These are phyloP conservation scores for Trichosanthes truncata DNA, from an alignment of 306 rosid genomes.

Conservation along the genomic window DNA sequence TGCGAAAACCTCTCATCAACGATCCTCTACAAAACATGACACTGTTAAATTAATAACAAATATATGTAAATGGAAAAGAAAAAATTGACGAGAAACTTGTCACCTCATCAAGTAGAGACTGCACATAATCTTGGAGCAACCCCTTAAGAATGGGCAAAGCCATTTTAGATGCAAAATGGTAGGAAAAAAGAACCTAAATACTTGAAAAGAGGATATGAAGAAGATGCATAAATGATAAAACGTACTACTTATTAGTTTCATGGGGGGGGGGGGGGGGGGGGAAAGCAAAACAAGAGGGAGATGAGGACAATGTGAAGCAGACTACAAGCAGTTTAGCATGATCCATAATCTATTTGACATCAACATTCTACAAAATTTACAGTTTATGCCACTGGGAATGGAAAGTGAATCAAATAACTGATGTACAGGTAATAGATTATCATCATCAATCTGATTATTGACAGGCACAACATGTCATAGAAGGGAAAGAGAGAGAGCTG, in stretches of 20 bases:
- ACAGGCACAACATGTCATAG: background rate
- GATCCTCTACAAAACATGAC: constrained; percentile 24
- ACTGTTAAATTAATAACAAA: background rate
- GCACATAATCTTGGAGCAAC: constrained; percentile 37
- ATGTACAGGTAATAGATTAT: background rate
- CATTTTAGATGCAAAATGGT: constrained; percentile 21
- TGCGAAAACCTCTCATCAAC: constrained; percentile 32
- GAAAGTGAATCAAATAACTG: background rate
- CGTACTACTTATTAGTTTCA: background rate
- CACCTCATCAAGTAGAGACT: constrained; percentile 40
- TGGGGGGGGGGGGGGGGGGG: background rate
- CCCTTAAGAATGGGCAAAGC: constrained; percentile 39
- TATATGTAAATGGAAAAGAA: background rate
- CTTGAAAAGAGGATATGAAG: background rate
- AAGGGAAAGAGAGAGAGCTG: background rate
- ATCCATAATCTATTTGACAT: background rate
- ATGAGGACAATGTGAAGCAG: background rate
- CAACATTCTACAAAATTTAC: background rate
- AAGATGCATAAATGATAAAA: background rate
- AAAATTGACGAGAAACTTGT: background rate
- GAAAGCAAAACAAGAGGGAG: background rate
- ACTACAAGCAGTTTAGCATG: background rate
- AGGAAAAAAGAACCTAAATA: background rate
- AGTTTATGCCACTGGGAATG: background rate
- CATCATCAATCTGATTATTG: background rate